Base-by-base conservation (phyloP, 2,329 filamentous ascomycete species). In the Botrytis squamosa region DNA sequence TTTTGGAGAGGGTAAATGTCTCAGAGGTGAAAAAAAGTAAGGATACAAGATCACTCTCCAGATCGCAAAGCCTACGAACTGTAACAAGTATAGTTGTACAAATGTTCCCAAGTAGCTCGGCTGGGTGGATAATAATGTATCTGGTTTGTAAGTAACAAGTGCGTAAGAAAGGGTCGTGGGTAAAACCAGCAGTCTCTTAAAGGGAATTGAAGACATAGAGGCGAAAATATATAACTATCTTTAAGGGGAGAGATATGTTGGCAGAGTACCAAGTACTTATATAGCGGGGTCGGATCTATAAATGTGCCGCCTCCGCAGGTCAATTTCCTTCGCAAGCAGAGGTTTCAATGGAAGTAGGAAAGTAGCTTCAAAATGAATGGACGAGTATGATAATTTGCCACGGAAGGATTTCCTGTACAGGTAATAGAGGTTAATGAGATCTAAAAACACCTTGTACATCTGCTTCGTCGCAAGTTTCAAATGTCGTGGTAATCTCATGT, bases 11-110 rank as follows among this genome's bases (percentile, higher is more conserved):
- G 89, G 89, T 46, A 92, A 79, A 77, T 89, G 82, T 74, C 87
- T 85, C 65, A 92, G 77, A 4, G 89, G 88, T 57, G 86, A 89
- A 74, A 91, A 83, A 74, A 85, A 87, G 49, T 84, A 81, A 5
- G 89, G 90, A 77, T 89, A 91, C 62, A 92, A 77, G 16, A 90
- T 68, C 0, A 87, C 78, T 8, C 72, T 79, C 81, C 83, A 89
- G 40, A 81, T 76, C 5, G 77, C 77, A 75, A 81, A 83, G 1
- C 79, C 71, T 4, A 82, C 59, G 38, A 84, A 78, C 65, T 83
- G 79, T 1, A 83, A 36, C 14, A 82, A 49, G 75, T 84, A 86
- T 4, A 87, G 73, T n/a, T 82, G 78, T 0, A 81, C 10, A 5
- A 83, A 81, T 10, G 84, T 86, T 68, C 81, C 81, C 6, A 84